These are phyloP conservation scores for Hypomyces rosellus DNA, from an alignment of 2,329 filamentous ascomycete genomes.

Conservation along the genomic window DNA sequence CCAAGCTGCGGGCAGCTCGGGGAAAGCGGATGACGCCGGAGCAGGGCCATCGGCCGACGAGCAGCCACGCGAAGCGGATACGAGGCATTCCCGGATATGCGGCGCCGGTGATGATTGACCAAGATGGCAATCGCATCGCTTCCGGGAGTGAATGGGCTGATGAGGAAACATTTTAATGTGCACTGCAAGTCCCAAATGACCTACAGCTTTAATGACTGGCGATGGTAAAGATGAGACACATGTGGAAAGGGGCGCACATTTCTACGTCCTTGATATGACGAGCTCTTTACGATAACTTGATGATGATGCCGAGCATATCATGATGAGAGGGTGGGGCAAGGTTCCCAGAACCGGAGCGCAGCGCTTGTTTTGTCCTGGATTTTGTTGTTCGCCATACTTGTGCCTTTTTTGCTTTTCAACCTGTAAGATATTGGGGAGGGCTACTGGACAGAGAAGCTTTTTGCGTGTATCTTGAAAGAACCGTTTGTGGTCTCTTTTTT, in stretches of 20 bases:
- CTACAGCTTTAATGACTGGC: no score
- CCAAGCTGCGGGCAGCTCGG: slow-evolving; percentile 64
- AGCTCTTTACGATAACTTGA: not conserved
- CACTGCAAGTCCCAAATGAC: no score
- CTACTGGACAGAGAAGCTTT: not conserved
- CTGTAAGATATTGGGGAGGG: not conserved
- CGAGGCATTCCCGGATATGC: slow-evolving; percentile 47
- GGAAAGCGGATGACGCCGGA: slow-evolving; percentile 57
- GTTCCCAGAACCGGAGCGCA: no score
- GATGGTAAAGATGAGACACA: not conserved
- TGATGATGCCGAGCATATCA: slow-evolving; percentile 13
- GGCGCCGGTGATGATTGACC: slow-evolving; percentile 45
- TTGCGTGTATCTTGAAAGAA: not conserved
- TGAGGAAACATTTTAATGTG: slow-evolving; percentile 49
- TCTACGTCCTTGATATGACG: no score
- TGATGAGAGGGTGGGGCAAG: not conserved
- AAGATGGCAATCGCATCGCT: slow-evolving; percentile 56
- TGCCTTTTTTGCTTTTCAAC: not conserved
- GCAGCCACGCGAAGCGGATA: slow-evolving; percentile 45
- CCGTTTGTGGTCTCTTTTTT: slow-evolving; percentile 1
- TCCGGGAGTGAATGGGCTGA: slow-evolving; percentile 63
- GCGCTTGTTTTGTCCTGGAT: not conserved
- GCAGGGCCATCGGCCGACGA: slow-evolving; percentile 33
- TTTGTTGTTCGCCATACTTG: not conserved
- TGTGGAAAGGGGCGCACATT: not conserved